Percentiles rank a stretch among this genome's conserved stretches.
phyloP scores from a whole-genome alignment of 139 green algal species.

The Coelastrella sp. region DNA sequence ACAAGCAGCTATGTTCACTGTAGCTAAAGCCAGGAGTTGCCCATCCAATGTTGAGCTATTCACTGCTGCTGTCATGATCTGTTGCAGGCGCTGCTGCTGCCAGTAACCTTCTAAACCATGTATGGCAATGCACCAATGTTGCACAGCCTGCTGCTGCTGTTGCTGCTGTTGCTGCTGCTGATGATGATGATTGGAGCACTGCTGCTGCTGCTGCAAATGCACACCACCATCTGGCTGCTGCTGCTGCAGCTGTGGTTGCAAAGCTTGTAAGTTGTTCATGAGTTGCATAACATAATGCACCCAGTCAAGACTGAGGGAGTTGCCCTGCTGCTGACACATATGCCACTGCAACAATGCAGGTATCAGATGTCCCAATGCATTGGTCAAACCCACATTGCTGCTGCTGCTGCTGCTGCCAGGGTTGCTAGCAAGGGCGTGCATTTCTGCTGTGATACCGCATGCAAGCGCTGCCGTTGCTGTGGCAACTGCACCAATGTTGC shows the following conservation, averaged over 20 bases:
- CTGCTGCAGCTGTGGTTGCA: background rate
- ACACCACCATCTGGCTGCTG: background rate
- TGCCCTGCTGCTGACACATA: background rate
- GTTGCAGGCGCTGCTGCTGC: too few relatives aligned
- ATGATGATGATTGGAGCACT: background rate
- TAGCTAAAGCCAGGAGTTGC: slow-evolving; percentile 8
- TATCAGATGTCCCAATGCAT: background rate
- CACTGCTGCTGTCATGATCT: background rate
- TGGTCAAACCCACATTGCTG: background rate
- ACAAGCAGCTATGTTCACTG: background rate
- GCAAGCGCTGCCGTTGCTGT: background rate
- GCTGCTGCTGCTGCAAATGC: background rate
- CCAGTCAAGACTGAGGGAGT: background rate
- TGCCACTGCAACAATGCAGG: background rate
- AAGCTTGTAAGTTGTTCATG: background rate
- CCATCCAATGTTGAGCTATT: background rate
- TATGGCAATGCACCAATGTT: too few relatives aligned
- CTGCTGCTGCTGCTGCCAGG: background rate
- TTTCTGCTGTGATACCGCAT: too few relatives aligned
- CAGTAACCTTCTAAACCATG: too few relatives aligned
- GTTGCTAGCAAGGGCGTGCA: too few relatives aligned
- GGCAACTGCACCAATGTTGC: background rate
- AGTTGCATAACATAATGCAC: background rate
- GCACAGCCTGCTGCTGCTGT: background rate
- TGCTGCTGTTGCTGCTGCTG: too few relatives aligned